Conservation (phyloP, 352 stramenopile genomes). For the Phytophthora pseudosyringae region DNA sequence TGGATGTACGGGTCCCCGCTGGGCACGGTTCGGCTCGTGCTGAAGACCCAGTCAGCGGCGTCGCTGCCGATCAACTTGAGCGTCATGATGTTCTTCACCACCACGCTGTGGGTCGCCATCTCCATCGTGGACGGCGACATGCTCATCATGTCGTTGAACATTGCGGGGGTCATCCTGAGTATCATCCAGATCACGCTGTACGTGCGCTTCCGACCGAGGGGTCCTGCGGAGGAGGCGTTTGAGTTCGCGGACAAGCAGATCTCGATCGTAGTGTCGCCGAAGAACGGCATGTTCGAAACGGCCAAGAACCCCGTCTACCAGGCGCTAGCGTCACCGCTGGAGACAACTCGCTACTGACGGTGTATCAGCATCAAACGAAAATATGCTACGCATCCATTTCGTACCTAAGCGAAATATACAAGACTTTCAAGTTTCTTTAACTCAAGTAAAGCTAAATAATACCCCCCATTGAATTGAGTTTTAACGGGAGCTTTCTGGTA, state of each 20-base stretch:
- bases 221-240: conserved; percentile 16
- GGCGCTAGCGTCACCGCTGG: conserved; percentile 22
- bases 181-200: conserved; percentile 38
- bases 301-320: conserved; percentile 36
- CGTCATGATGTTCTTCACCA: conserved; percentile 34
- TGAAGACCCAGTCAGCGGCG: conserved; percentile 24
- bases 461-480: too few relatives aligned
- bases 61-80: conserved; percentile 40
- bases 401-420: too few relatives aligned
- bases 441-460: too few relatives aligned
- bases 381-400: too few relatives aligned
- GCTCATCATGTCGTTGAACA: conserved; percentile 41
- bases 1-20: conserved; percentile 41
- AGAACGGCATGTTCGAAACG: conserved; percentile 8
- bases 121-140: conserved; percentile 34
- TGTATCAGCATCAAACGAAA: not conserved
- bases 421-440: too few relatives aligned
- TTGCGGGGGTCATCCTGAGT: conserved; percentile 30
- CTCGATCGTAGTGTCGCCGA: conserved; percentile 27
- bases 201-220: conserved; percentile 22
- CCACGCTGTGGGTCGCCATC: conserved; percentile 28
- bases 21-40: conserved; percentile 28
- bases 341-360: conserved; percentile 4
- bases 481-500: too few relatives aligned
- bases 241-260: conserved; percentile 24